Evolutionary conservation across 228 moss, liverwort and hornwort species (phyloP), one percentile per base, ranked within the genome.

Genomic region (Sphagnum fallax): DNA sequence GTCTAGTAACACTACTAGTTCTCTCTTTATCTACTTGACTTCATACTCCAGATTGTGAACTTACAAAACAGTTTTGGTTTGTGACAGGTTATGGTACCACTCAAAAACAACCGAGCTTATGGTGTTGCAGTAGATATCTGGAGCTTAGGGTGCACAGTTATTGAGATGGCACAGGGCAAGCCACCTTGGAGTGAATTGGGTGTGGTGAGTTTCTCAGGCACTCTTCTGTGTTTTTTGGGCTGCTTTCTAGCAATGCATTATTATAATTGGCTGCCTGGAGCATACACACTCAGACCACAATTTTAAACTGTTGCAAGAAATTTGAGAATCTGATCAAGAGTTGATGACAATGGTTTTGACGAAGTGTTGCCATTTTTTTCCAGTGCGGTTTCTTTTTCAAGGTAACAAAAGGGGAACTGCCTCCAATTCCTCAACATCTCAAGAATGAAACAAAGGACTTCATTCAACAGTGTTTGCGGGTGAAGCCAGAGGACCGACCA

Each of bases 141-240:
- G 92, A 96, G 95, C 72, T 83, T 96, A 51, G 91, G 92, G 47
- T 92, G 92, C 71, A 95, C 91, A 50, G 90, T 91, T 59, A 75
- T 91, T 74, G 92, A 92, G 80, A 96, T 96, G 92, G 90, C 89
- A 73, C 83, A 92, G 52, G 92, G 92, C 74, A 83, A 91, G 76
- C 90, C 92, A 5, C 92, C 91, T 4, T 92, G 92, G 90, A 90
- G 90, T 78, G 79, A 77, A 53, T 77, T 85, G 50, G 76, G 73
- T 65, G 90, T 84, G 81, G 92, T 96, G 73, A 74, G 90, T 55
- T 32, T 32, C 32, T 32, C 32, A 32, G 32, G 32, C 32, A 32
- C 32, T 32, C 1, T 32, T 32, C 32, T 32, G 32, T 32, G 1
- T 32, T 32, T 32, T 32, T 32, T 32, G 32, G 32, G 32, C 32